phyloP scores from a whole-genome alignment of 164 flowering plant species.

The Dillenia turbinata region DNA sequence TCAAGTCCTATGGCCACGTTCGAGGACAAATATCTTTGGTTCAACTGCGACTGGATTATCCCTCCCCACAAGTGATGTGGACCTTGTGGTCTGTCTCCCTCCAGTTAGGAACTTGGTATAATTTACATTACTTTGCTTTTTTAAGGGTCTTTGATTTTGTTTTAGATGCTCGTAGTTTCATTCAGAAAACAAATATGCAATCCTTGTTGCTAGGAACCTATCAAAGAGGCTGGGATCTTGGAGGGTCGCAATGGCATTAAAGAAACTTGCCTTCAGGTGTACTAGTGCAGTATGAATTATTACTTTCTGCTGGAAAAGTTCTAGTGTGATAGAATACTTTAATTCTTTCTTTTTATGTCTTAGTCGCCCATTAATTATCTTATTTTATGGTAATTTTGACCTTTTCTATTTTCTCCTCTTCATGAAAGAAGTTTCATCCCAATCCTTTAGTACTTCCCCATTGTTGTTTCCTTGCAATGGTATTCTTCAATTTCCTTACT shows the following conservation, averaged over 20 bases:
- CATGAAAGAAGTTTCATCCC: too few species aligned
- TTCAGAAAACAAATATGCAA: not conserved
- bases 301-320: too few species aligned
- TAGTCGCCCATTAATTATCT: too few species aligned
- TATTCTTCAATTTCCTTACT: too few species aligned
- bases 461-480: too few species aligned
- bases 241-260: conserved; percentile 98
- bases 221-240: conserved; percentile 98
- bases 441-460: too few species aligned
- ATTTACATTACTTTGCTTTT: not conserved
- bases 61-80: conserved; percentile 96
- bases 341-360: too few species aligned
- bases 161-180: not conserved
- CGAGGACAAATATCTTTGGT: conserved; percentile 86
- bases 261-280: conserved; percentile 98
- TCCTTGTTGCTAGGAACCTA: conserved; percentile 67
- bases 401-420: too few species aligned
- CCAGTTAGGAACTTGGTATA: conserved; percentile 93
- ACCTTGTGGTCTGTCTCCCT: conserved; percentile 96
- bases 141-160: not conserved
- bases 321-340: too few species aligned
- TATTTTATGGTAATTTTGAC: too few species aligned
- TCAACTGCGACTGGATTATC: conserved; percentile 94
- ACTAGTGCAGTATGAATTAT: not conserved
- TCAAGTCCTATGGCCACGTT: conserved; percentile 96